These are phyloP conservation scores for Zelopaecilomyces penicillatus DNA, from an alignment of 2,329 filamentous ascomycete genomes.

Conservation along the genomic window DNA sequence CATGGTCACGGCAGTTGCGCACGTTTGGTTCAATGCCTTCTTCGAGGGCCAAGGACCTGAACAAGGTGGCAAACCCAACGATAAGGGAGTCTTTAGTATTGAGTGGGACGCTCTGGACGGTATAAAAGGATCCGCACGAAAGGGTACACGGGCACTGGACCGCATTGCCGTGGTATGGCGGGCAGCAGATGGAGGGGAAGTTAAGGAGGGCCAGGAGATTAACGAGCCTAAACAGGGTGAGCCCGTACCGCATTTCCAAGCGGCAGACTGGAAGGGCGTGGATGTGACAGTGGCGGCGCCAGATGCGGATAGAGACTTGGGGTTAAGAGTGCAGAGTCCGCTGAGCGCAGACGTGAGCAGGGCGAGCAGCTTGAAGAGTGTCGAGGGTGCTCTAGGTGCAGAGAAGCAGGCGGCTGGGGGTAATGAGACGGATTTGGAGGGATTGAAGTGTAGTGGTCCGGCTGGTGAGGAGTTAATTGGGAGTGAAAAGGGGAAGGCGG, in stretches of 20 bases:
- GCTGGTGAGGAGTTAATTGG: slow-evolving; percentile 23
- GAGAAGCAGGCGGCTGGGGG: slow-evolving; percentile 8
- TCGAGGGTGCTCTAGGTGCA: slow-evolving; percentile 6
- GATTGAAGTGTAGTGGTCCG: slow-evolving; percentile 29
- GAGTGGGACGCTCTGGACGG: slow-evolving; percentile 73
- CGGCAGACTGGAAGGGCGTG: slow-evolving; percentile 68
- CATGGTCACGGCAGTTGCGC: slow-evolving; percentile 86
- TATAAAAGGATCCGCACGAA: slow-evolving; percentile 79
- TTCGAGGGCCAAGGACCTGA: slow-evolving; percentile 80
- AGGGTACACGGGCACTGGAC: slow-evolving; percentile 76
- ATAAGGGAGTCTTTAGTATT: slow-evolving; percentile 55
- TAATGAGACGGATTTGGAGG: slow-evolving; percentile 18
- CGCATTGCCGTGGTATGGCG: slow-evolving; percentile 81
- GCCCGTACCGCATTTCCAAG: slow-evolving; percentile 58
- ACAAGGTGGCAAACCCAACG: slow-evolving; percentile 53
- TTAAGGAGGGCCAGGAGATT: slow-evolving; percentile 26
- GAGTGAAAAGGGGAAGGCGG: slow-evolving; percentile 8
- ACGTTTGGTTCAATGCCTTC: slow-evolving; percentile 94
- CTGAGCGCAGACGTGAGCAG: slow-evolving; percentile 60
- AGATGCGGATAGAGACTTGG: slow-evolving; percentile 52
- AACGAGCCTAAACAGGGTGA: slow-evolving; percentile 58
- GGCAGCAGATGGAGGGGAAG: slow-evolving; percentile 22
- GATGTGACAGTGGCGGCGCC: slow-evolving; percentile 33
- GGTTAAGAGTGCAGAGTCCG: slow-evolving; percentile 56
- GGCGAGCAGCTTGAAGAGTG: slow-evolving; percentile 58